Base-by-base conservation (phyloP, 176 grass and related monocot genomes). In the Oryza longistaminata region DNA sequence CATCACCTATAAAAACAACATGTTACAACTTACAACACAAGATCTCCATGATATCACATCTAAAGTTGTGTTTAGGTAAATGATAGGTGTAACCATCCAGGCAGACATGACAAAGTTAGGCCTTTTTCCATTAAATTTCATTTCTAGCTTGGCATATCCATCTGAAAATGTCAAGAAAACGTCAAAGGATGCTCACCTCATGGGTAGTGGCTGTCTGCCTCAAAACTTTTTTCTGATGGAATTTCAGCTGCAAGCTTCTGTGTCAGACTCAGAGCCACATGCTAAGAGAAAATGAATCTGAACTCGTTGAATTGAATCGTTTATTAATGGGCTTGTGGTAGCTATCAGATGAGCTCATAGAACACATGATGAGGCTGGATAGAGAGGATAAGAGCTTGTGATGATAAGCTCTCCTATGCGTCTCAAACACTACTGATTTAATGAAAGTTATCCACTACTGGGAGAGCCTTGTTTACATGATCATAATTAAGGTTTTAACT, bases 81-180 rank as follows among this genome's bases (percentile, higher is more conserved):
- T 81, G 71, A 69, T 69, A 27, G 78, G 78, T 87, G 29, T 70
- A 87, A 76, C 85, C 78, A 68, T 87, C 64, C 48, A 75, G 2
- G 46, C 48, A 46, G 31, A 68, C 58, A 43, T 75, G 70, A 64
- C 78, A 69, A 76, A 60, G 62, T 45, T 45, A 33, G 71, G 34
- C 25, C 46, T 81, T 75, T 43, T 7, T 0, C 37, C 19, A 11
- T 5, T 11, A 15, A 8, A 12, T 10, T 17, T 34, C 14, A 58
- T 50, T 67, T 69, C 1, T 29, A 73, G 64, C n/a, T 25, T 48
- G 0, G 13, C 10, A 46, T 37, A 46, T 37, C 61, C 22, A 53
- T 81, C 8, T 64, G 27, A 75, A 67, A 55, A 55, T 46, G 58
- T 80, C 69, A 60, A 29, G 70, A 66, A 55, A 80, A 66, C 69